Evolutionary conservation across 179 eudicot species (phyloP), one percentile per base, ranked within the genome.

Genomic region (Silene vulgaris): DNA sequence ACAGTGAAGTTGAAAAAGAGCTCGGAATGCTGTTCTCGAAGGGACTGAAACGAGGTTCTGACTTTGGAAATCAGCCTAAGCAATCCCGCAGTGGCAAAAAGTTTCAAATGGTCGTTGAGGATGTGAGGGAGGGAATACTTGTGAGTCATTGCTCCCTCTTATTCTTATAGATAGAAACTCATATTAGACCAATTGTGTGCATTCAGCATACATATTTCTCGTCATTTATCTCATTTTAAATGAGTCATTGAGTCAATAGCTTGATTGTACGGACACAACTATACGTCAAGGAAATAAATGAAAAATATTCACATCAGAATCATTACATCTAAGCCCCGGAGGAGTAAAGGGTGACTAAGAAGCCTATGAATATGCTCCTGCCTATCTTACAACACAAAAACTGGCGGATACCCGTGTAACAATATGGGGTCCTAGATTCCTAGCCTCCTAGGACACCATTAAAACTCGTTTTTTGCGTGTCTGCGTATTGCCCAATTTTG

Each of bases 1-100:
- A 66, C 89, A 94, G 98, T 81, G 98, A 94, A 87, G 98, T 94
- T 77, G 98, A 90, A 83, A 89, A 81, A 50, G 98, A 94, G 86
- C 96, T 94, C 30, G 95, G 97, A 7, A 5, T 88, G 72, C 78
- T 94, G 82, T 90, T 94, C 78, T 92, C 97, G n/a, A 90, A 86
- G 85, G 92, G 89, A 14, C 83, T 76, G 50, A 88, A 85, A 73
- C 26, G 78, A 83, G 80, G 85, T 4, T 76, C 91, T 66, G 89
- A 78, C 65, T 79, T 86, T 61, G 83, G 84, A 74, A 88, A 83
- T 71, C 89, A 80, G 75, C 71, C 87, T 64, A 90, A 89, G 81
- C 89, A 87, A 79, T 75, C 98, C 65, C 83, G 80, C 73, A 76
- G 79, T 16, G 79, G 81, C 80, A 83, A 69, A 32, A 84, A 86